A percentile compares a stretch with the other conserved stretches of the same genome.
phyloP scores from a whole-genome alignment of 805 yeast genomes.

The Torulaspora gathmanii region DNA sequence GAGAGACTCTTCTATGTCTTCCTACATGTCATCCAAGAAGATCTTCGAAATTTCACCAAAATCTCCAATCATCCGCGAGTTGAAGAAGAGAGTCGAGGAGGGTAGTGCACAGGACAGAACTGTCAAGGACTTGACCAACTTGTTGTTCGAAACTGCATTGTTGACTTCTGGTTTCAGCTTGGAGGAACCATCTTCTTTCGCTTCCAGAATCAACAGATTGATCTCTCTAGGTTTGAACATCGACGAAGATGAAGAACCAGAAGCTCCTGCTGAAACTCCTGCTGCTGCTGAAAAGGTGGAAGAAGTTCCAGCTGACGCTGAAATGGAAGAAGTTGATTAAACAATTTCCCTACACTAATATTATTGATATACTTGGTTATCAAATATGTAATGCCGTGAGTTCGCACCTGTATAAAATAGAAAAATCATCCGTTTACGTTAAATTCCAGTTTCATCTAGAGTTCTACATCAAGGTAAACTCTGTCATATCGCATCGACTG shows the following conservation, averaged over 20 bases:
- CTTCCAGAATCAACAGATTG: constrained; percentile 96
- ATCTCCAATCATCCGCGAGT: constrained; percentile 91
- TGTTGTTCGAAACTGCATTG: constrained; percentile 95
- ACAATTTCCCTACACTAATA: not conserved
- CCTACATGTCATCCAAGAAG: constrained; percentile 99
- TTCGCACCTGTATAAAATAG: constrained; percentile 16
- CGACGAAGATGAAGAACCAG: constrained; percentile 71
- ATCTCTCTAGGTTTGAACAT: constrained; percentile 97
- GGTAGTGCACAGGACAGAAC: constrained; percentile 98
- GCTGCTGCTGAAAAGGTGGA: constrained; percentile 2
- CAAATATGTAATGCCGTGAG: constrained; percentile 9
- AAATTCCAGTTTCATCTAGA: not conserved
- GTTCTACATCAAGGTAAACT: not conserved
- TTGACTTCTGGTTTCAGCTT: constrained; percentile 98
- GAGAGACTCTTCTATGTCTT: constrained; percentile 97
- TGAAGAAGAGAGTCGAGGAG: constrained; percentile 92
- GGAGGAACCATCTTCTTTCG: constrained; percentile 97
- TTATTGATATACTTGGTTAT: constrained; percentile 4
- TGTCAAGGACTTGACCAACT: constrained; percentile 93
- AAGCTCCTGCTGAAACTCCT: constrained; percentile 29
- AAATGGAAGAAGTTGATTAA: constrained; percentile 99
- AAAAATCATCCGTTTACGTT: constrained; percentile 5
- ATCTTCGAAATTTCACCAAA: constrained; percentile 97
- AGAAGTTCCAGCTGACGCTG: constrained; percentile 75
- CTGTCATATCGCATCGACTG: not conserved